Percentiles rank a stretch among this genome's conserved stretches.
Evolutionary conservation across 2,329 filamentous ascomycete species (phyloP).

Genomic region (Ustilaginoidea virens): DNA sequence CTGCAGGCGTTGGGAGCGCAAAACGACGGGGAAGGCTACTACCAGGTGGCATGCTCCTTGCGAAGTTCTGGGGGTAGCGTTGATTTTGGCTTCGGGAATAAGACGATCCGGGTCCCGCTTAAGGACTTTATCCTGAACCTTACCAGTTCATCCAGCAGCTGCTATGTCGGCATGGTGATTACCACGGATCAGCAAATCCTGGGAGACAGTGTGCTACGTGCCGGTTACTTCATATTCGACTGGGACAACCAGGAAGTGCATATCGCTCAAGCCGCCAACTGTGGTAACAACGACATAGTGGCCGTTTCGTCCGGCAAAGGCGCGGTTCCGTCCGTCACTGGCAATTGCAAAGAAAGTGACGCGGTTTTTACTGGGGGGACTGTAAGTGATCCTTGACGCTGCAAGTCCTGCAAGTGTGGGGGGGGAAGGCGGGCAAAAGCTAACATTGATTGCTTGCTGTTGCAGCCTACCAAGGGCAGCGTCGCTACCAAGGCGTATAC

Average conservation of each 20-base stretch:
- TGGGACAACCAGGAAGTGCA: slow-evolving; percentile 27
- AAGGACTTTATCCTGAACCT: slow-evolving; percentile 34
- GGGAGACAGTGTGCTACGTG: slow-evolving; percentile 25
- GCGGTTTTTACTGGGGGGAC: slow-evolving; percentile 2
- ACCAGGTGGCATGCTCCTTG: slow-evolving; percentile 25
- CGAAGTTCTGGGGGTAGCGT: slow-evolving; percentile 22
- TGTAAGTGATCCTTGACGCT: too few relatives aligned
- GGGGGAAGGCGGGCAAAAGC: too few relatives aligned
- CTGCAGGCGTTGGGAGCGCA: slow-evolving; percentile 25
- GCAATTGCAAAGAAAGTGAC: slow-evolving; percentile 20
- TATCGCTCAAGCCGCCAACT: slow-evolving; percentile 25
- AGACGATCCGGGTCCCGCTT: slow-evolving; percentile 25
- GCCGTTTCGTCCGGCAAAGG: slow-evolving; percentile 16
- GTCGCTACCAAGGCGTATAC: slow-evolving; percentile 8
- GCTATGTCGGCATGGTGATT: slow-evolving; percentile 25
- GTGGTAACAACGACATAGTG: slow-evolving; percentile 22
- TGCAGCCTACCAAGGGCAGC: slow-evolving; percentile 1
- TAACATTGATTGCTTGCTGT: neutral
- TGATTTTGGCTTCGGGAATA: slow-evolving; percentile 31
- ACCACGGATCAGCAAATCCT: slow-evolving; percentile 27
- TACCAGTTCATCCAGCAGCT: slow-evolving; percentile 16
- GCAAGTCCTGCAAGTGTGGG: too few relatives aligned
- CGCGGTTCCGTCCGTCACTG: slow-evolving; percentile 18
- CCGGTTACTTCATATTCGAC: slow-evolving; percentile 30
- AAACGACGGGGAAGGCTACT: slow-evolving; percentile 26